Base-by-base conservation (phyloP, 108 stramenopile genomes). In the Pseudonitzschia pungens region DNA sequence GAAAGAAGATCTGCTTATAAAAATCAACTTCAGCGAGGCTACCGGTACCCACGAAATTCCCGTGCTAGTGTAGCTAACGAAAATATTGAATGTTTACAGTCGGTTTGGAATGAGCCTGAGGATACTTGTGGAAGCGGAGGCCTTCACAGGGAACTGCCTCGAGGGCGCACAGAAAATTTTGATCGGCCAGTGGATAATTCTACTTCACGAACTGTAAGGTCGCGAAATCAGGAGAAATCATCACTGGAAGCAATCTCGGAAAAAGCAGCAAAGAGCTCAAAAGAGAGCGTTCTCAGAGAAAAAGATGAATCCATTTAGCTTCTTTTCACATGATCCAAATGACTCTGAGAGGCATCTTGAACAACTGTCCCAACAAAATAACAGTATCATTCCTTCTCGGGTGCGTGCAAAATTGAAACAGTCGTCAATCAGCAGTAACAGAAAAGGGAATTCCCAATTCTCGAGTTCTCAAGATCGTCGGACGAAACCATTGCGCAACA, bases 241-340 rank as follows among this genome's bases (percentile, higher is more conserved):
- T 67, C 20, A 1, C 6, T 67, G 43, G 66, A 67, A 67, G 1
- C 66, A 26, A 31, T 41, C 42, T 20, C 52, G 48, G 21, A 66
- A 51, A 31, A 51, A 67, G 48, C 66, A 36, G 48, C 59, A 70
- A 50, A 65, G 51, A 40, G 29, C 60, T 22, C 84, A 88, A 57
- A 68, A 81, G 45, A 65, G 86, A 6, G 87, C 78, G 68, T 86
- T 95, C 74, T 28, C 75, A 67, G 68, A 58, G 10, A 80, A 74
- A 33, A 85, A 86, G 45, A 89, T 92, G 52, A 96, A 96, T 59
- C 90, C 94, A 20, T 96, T 92, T 54, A 16, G 78, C 10, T 59
- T 53, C n/a, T 96, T 87, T 70, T 63, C 78, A 51, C 90, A 86
- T 71, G 94, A 96, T 72, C 94, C 94, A 6, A 96, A 96, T 59